These are phyloP conservation scores for Paramecium caudatum DNA, from an alignment of 73 alveolate species.

Conservation along the genomic window DNA sequence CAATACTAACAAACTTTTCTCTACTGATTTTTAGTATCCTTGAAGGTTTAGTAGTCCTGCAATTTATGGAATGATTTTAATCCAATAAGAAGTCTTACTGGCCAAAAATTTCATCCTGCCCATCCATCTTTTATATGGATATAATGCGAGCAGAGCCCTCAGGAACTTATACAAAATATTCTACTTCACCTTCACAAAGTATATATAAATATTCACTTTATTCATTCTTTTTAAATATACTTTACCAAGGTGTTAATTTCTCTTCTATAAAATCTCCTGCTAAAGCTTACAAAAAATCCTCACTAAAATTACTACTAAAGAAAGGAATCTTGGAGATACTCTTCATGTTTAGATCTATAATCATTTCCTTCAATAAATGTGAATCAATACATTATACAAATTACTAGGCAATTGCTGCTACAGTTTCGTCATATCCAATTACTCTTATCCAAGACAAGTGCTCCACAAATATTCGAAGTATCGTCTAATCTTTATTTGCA, in stretches of 20 bases:
- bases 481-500: constrained; percentile 17
- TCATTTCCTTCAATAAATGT: constrained; percentile 15
- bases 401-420: constrained; percentile 7
- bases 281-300: constrained; percentile 19
- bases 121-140: neutral
- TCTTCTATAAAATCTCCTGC: constrained; percentile 54
- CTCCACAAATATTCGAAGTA: constrained; percentile 58
- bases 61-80: neutral
- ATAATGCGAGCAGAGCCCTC: neutral
- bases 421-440: constrained; percentile 23
- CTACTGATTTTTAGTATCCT: constrained; percentile 39
- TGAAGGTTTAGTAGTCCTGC: constrained; percentile 36
- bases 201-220: constrained; percentile 24
- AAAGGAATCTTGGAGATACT: constrained; percentile 36
- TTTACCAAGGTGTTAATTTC: neutral
- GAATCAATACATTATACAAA: constrained; percentile 25
- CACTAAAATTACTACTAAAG: neutral
- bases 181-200: constrained; percentile 47
- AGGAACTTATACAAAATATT: constrained; percentile 20
- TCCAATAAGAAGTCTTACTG: constrained; percentile 14
- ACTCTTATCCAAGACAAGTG: neutral
- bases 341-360: constrained; percentile 48
- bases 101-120: constrained; percentile 49
- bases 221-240: constrained; percentile 6
- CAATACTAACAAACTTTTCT: constrained; percentile 23